Evolutionary conservation across 2,329 filamentous ascomycete species (phyloP).

Genomic region (Fusarium sp.): DNA sequence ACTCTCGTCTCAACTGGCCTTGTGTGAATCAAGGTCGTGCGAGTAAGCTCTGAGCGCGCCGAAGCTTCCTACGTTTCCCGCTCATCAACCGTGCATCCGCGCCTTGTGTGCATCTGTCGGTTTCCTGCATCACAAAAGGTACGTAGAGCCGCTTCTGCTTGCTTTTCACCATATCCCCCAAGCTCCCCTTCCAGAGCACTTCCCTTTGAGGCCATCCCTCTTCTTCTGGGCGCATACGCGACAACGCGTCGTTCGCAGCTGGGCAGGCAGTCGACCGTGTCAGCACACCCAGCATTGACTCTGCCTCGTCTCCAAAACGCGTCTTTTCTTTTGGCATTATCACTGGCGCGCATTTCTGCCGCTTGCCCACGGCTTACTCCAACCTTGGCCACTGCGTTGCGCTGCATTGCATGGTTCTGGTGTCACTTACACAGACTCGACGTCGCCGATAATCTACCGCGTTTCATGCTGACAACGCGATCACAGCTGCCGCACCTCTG

Average conservation of each 20-base stretch:
- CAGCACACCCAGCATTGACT: conserved; percentile 9
- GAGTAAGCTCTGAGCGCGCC: conserved; percentile 33
- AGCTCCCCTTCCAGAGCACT: neutral
- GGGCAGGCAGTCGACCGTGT: conserved; percentile 10
- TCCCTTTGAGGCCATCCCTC: neutral
- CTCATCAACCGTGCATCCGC: conserved; percentile 30
- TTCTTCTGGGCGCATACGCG: neutral
- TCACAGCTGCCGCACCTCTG: conserved; percentile 35
- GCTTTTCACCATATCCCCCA: conserved; percentile 1
- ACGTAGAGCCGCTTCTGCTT: conserved; percentile 33
- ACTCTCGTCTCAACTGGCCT: conserved; percentile 38
- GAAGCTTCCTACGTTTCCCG: conserved; percentile 27
- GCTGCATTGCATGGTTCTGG: conserved; percentile 15
- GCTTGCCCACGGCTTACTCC: conserved; percentile 13
- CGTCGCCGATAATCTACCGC: conserved; percentile 23
- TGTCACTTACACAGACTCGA: conserved; percentile 44
- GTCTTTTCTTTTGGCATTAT: conserved; percentile 15
- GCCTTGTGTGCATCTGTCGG: conserved; percentile 26
- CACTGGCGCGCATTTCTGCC: conserved; percentile 13
- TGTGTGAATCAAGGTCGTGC: conserved; percentile 30
- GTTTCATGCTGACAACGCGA: conserved; percentile 38
- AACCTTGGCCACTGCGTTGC: neutral
- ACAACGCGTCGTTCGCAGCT: conserved; percentile 23
- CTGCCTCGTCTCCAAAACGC: conserved; percentile 11
- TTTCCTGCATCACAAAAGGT: conserved; percentile 41